These are phyloP conservation scores for Penstemon barbatus DNA, from an alignment of 257 asterid genomes.

Conservation along the genomic window DNA sequence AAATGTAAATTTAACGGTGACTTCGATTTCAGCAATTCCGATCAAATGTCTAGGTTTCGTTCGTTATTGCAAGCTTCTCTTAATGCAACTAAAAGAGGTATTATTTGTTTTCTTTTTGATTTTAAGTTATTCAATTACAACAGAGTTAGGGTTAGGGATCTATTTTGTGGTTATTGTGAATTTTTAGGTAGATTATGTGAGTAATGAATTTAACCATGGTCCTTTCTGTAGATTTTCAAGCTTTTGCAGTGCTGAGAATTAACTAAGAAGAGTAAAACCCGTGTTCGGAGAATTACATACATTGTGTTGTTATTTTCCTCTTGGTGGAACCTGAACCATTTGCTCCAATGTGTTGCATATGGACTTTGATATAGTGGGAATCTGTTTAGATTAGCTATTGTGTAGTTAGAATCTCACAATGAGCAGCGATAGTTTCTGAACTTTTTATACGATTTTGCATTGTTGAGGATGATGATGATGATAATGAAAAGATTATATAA, in stretches of 20 bases:
- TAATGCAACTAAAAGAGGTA: constrained; percentile 82
- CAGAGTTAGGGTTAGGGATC: neutral
- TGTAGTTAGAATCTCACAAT: no score
- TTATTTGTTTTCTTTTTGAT: neutral
- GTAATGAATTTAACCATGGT: neutral
- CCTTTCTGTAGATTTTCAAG: constrained; percentile 2
- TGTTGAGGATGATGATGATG: no score
- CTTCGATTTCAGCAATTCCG: constrained; percentile 18
- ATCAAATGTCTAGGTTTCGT: constrained; percentile 77
- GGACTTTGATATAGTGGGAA: neutral
- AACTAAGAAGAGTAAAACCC: neutral
- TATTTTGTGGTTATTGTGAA: neutral
- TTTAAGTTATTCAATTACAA: neutral
- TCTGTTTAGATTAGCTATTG: no score
- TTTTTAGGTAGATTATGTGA: neutral
- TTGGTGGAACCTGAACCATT: no score
- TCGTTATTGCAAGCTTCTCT: constrained; percentile 69
- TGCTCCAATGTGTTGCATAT: no score
- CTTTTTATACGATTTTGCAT: no score
- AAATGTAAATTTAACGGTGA: neutral
- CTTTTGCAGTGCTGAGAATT: neutral
- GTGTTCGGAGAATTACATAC: neutral
- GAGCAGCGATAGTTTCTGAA: no score
- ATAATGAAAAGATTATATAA: no score
- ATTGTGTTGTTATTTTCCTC: neutral